Base-by-base conservation (phyloP, 352 stramenopile genomes). In the Globisporangium lucens region DNA sequence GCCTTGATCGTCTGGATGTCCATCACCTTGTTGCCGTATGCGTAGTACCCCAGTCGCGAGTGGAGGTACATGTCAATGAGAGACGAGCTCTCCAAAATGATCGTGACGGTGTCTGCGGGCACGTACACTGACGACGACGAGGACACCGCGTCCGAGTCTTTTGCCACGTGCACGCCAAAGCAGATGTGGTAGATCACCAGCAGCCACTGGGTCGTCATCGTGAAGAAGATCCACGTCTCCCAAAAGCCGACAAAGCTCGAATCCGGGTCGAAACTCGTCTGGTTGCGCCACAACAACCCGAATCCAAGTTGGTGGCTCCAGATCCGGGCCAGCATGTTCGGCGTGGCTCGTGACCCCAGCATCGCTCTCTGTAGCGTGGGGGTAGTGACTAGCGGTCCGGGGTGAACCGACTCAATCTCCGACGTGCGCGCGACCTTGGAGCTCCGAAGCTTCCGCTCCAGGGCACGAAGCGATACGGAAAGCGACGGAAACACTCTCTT, bases 21-120 rank as follows among this genome's bases (percentile, higher is more conserved):
- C 76, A 87, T 87, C 4, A 89, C 70, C 56, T 90, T 90, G 67
- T 90, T 89, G 35, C 80, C 82, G 33, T 81, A 89, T 47, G 83
- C 72, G 63, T 87, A 90, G 66, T 79, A 90, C 0, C 82, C 80
- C 36, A 87, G 75, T 1, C 75, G 73, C 1, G 75, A 83, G 7
- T 84, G 74, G 9, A 90, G 61, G 38, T 84, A 79, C 0, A 82
- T 74, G 41, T 90, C 82, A 1, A 85, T n/a, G 0, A 85, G 35
- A 27, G 87, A 89, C 8, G 71, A 51, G 20, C 78, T 52, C 46
- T 90, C 80, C 5, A 89, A 38, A 8, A 70, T 55, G 7, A 89
- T 43, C 10, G 71, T 81, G 3, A 79, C 12, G 1, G 51, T 52
- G 57, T 89, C 81, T 4, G 65, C 56, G 17, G 58, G 53, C 2